Conservation (phyloP, 1,284 basidiomycete species). For the Grifola frondosa region DNA sequence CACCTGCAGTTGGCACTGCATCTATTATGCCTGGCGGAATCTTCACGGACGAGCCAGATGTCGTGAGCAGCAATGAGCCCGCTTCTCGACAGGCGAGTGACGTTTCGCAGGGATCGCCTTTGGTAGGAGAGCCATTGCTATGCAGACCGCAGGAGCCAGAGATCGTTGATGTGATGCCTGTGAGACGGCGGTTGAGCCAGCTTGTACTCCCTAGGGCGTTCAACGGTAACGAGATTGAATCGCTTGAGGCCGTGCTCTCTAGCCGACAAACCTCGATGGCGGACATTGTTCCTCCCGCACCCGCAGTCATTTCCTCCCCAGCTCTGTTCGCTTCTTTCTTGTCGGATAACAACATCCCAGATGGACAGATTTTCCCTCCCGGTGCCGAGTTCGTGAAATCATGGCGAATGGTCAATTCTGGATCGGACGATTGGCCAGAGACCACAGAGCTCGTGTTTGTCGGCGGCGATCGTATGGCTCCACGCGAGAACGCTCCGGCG, state of each 20-base stretch:
- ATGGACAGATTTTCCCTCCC: conserved; percentile 77
- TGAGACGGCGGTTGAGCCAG: conserved; percentile 14
- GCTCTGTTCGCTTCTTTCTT: conserved; percentile 57
- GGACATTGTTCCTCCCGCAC: conserved; percentile 1
- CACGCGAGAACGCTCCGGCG: conserved; percentile 31
- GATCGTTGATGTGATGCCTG: conserved; percentile 5
- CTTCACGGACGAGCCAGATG: conserved; percentile 15
- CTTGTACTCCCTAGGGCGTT: conserved; percentile 10
- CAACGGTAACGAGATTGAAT: too few relatives aligned
- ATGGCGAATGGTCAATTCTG: conserved; percentile 73
- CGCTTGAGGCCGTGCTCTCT: not conserved
- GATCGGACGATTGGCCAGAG: conserved; percentile 64
- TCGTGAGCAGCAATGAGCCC: conserved; percentile 1
- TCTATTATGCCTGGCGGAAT: conserved; percentile 25
- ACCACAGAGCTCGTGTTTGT: conserved; percentile 66
- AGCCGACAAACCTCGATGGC: too few relatives aligned
- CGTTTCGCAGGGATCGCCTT: conserved; percentile 25
- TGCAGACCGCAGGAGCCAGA: conserved; percentile 22
- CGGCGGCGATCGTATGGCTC: conserved; percentile 54
- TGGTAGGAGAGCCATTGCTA: conserved; percentile 33
- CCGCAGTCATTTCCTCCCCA: conserved; percentile 1
- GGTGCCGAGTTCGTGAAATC: conserved; percentile 84
- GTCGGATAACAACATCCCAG: conserved; percentile 67
- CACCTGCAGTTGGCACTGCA: not conserved
- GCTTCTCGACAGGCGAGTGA: not conserved